Conservation (phyloP, 768 basidiomycete species). For the Leccinellum rugosiceps region DNA sequence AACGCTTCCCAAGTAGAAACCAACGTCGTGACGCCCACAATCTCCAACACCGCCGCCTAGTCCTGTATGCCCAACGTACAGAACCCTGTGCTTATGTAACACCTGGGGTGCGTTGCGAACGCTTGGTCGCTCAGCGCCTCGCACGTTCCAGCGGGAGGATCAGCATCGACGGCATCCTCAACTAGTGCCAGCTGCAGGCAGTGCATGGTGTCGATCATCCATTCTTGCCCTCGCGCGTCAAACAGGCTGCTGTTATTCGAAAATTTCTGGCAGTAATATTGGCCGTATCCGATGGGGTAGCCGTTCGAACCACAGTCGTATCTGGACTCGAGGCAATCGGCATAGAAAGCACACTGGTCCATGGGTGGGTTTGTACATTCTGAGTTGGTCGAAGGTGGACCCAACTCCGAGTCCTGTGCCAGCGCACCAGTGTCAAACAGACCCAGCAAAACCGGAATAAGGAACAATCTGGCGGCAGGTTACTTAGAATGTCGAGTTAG, state of each 20-base stretch:
- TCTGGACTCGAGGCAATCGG: background rate
- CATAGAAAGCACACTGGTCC: slow-evolving; percentile 36
- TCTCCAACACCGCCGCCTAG: slow-evolving; percentile 38
- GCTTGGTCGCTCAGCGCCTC: background rate
- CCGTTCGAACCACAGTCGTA: background rate
- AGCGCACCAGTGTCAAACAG: background rate
- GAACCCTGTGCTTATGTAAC: slow-evolving; percentile 33
- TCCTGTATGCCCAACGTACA: slow-evolving; percentile 35
- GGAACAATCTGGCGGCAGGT: background rate
- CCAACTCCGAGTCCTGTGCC: background rate
- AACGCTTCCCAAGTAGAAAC: slow-evolving; percentile 18
- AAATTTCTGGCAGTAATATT: background rate
- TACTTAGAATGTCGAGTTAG: background rate
- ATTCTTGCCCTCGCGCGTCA: background rate
- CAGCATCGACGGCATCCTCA: slow-evolving; percentile 28
- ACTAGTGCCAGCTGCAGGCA: slow-evolving; percentile 27
- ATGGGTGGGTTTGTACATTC: slow-evolving; percentile 32
- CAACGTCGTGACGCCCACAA: slow-evolving; percentile 18
- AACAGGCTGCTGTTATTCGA: background rate
- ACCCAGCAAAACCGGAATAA: background rate
- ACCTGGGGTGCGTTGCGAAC: background rate
- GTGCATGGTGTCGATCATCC: background rate
- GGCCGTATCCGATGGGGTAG: background rate
- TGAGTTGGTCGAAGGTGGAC: background rate
- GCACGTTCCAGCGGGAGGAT: slow-evolving; percentile 1